Base-by-base conservation (phyloP, 345 rosid genomes). In the Gossypium anomalum region DNA sequence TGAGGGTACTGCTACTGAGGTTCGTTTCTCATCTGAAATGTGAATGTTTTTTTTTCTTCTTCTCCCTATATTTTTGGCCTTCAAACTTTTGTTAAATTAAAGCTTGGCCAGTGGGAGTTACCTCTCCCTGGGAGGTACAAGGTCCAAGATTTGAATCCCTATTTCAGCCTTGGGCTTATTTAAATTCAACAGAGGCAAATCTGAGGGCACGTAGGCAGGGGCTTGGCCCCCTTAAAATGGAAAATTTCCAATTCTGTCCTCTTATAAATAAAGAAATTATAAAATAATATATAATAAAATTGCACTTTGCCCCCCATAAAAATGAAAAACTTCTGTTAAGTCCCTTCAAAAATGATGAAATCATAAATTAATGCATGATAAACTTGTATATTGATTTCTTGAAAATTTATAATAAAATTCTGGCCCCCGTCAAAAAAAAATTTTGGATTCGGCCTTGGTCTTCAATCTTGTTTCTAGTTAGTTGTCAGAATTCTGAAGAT, bases 1-100 rank as follows among this genome's bases (percentile, higher is more conserved):
- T 17, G 98, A 88, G 65, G 97, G 97, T 20, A 89, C 87, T 69
- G 79, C 92, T 45, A 89, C 90, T 67, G 98, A 94, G 98, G 98
- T 92, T 69, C 17, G 16, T 77, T 73, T 48, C 27, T 73, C 7
- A 8, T 51, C 49, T 29, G 43, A 45, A 61, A 60, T 47, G 27
- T 60, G 55, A 48, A 12, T 13, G 0, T 2, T 53, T 57, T 20
- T 1, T 56, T 56, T 20, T 19, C 7, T 43, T 2, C 2, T 41
- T 56, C 41, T 20, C 20, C 7, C 4, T 15, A 16, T 16, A 23
- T 47, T 25, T 72, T 53, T 60, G 44, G 14, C 23, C 56, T 22
- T 44, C 55, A 27, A 47, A 38, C 43, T n/a, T 34, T 34, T 67
- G 53, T 45, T 34, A 43, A 67, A 67, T 45, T 38, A 67, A 67